These are phyloP conservation scores for Reutealis trisperma DNA, from an alignment of 345 rosid species.

Conservation along the genomic window DNA sequence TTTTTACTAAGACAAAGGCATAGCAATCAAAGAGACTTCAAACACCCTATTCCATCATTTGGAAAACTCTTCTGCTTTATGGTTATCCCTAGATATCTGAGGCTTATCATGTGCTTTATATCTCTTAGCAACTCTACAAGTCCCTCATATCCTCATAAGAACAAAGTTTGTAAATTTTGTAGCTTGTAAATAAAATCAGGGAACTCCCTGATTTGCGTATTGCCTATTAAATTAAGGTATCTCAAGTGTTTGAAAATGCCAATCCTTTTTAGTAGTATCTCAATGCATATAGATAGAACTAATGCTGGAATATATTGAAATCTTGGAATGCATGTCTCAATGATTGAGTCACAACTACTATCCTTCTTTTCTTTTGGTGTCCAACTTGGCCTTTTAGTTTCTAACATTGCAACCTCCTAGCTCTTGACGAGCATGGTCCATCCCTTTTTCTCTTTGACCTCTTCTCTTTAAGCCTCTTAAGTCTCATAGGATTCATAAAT, in stretches of 20 bases:
- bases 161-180: slow-evolving; percentile 25
- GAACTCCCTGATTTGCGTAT: slow-evolving; percentile 9
- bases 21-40: slow-evolving; percentile 17
- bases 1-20: slow-evolving; percentile 6
- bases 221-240: slow-evolving; percentile 19
- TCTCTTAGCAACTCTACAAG: slow-evolving; percentile 27
- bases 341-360: slow-evolving; percentile 6
- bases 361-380: background rate
- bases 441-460: too few species aligned
- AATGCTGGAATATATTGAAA: slow-evolving; percentile 16
- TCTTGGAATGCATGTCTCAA: slow-evolving; percentile 7
- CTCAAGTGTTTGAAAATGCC: slow-evolving; percentile 32
- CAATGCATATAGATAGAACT: slow-evolving; percentile 16
- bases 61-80: slow-evolving; percentile 23
- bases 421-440: too few species aligned
- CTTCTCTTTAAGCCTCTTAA: too few species aligned
- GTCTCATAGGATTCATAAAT: too few species aligned
- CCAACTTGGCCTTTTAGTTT: too few species aligned
- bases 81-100: slow-evolving; percentile 20
- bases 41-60: slow-evolving; percentile 19
- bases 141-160: slow-evolving; percentile 5
- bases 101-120: slow-evolving; percentile 22
- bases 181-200: slow-evolving; percentile 31
- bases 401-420: too few species aligned
- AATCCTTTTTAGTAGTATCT: slow-evolving; percentile 14